phyloP scores from a whole-genome alignment of 2,329 filamentous ascomycete genomes.

The Talaromyces verruculosus region DNA sequence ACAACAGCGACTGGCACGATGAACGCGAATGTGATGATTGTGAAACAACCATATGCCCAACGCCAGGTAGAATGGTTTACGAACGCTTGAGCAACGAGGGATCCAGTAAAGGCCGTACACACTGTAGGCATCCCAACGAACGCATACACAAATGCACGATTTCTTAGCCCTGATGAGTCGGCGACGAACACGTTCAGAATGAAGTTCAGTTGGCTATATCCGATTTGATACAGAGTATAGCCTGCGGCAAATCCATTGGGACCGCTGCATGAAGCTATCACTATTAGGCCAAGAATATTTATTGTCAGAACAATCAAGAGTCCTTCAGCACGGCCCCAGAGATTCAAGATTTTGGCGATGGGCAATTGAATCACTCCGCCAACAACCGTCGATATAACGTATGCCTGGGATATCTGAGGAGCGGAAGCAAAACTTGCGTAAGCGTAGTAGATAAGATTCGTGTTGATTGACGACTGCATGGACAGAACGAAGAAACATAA shows the following conservation, averaged over 20 bases:
- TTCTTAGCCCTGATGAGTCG: constrained; percentile 61
- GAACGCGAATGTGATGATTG: constrained; percentile 58
- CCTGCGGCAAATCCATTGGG: constrained; percentile 64
- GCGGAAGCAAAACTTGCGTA: constrained; percentile 54
- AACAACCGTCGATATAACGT: constrained; percentile 57
- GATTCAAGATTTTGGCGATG: constrained; percentile 61
- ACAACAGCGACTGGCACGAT: constrained; percentile 56
- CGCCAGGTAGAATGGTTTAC: constrained; percentile 55
- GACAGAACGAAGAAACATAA: constrained; percentile 49
- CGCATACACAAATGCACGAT: constrained; percentile 62
- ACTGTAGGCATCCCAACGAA: constrained; percentile 47
- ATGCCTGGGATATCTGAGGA: constrained; percentile 53
- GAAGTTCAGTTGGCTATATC: constrained; percentile 55
- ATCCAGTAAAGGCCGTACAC: neutral
- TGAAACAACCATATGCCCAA: constrained; percentile 64
- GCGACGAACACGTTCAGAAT: constrained; percentile 61
- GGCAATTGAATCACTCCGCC: constrained; percentile 60
- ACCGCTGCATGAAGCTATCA: constrained; percentile 62
- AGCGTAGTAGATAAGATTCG: constrained; percentile 50
- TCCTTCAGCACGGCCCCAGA: constrained; percentile 64
- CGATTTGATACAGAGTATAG: constrained; percentile 62
- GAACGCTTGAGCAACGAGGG: constrained; percentile 51
- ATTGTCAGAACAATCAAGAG: constrained; percentile 51
- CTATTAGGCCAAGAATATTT: constrained; percentile 53
- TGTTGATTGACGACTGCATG: constrained; percentile 44